A percentile compares a stretch with the other conserved stretches of the same genome.
Conservation (phyloP, 176 grass and related monocot species). For the Cenchrus purpureus region DNA sequence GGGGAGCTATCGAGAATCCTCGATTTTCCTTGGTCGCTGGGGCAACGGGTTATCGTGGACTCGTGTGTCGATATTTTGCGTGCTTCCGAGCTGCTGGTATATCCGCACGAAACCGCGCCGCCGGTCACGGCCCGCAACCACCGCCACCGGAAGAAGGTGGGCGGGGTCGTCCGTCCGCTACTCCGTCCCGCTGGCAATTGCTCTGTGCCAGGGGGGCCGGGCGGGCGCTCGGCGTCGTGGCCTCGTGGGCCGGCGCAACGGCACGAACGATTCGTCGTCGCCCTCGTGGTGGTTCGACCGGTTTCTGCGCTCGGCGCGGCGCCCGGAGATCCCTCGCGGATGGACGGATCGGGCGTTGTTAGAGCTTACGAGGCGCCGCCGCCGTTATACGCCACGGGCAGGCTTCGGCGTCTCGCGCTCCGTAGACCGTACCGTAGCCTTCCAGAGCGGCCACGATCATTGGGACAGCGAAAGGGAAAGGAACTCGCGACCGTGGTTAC, state of each 20-base stretch:
- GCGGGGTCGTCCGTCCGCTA: no score
- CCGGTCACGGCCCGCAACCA: no score
- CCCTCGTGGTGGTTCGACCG: neutral
- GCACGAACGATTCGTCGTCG: neutral
- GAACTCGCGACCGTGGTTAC: neutral
- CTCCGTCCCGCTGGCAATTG: neutral
- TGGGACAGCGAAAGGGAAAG: neutral
- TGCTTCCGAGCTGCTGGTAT: neutral
- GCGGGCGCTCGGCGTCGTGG: neutral
- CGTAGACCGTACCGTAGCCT: no score
- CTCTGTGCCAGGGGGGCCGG: neutral
- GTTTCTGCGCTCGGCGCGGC: slow-evolving; percentile 4
- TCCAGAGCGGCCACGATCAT: no score
- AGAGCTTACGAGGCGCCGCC: neutral
- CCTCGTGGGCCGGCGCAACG: neutral
- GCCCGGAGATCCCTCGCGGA: neutral
- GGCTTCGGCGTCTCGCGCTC: no score
- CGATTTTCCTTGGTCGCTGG: neutral
- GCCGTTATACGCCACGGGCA: no score
- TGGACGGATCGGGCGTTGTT: no score
- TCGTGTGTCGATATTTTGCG: neutral
- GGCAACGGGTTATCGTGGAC: no score
- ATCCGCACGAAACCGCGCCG: neutral
- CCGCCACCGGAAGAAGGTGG: no score
- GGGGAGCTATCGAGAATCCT: neutral